Conservation (phyloP, 164 flowering plant genomes). For the Cinnamomum chago region DNA sequence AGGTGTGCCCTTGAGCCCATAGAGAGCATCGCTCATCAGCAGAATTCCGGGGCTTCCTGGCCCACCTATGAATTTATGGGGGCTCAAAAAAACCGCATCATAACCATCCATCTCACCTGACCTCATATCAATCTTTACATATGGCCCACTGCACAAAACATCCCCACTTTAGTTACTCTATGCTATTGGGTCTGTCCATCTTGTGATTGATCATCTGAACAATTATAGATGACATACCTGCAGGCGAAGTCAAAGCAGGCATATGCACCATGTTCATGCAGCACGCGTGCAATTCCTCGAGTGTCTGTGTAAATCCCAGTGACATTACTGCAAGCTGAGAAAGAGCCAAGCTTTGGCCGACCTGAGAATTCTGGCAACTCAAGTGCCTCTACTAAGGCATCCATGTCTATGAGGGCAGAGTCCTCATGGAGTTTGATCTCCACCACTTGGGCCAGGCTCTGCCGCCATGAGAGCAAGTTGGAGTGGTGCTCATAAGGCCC, state of each 20-base stretch:
- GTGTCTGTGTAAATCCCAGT: slow-evolving; percentile 15
- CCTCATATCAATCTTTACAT: slow-evolving; percentile 15
- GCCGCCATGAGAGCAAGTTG: slow-evolving; percentile 20
- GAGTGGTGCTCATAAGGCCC: slow-evolving; percentile 22
- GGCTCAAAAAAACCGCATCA: slow-evolving; percentile 4
- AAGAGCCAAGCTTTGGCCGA: slow-evolving; percentile 18
- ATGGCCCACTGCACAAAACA: slow-evolving; percentile 15
- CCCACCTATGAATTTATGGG: slow-evolving; percentile 10
- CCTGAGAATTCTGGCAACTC: slow-evolving; percentile 5
- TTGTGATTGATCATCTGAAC: too few species aligned
- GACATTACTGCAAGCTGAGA: slow-evolving; percentile 21
- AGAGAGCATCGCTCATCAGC: slow-evolving; percentile 14
- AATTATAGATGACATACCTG: slow-evolving; percentile 3
- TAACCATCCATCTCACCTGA: slow-evolving; percentile 18
- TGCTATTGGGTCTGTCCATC: background rate
- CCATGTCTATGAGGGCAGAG: slow-evolving; percentile 8
- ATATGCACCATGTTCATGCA: slow-evolving; percentile 17
- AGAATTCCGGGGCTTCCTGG: slow-evolving; percentile 21
- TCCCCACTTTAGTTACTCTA: background rate
- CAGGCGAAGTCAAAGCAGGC: slow-evolving; percentile 22
- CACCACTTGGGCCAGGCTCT: slow-evolving; percentile 18
- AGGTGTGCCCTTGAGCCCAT: slow-evolving; percentile 13
- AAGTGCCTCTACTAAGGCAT: slow-evolving; percentile 6
- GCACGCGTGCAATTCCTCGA: slow-evolving; percentile 12
- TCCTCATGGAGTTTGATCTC: slow-evolving; percentile 11